A percentile compares a stretch with the other conserved stretches of the same genome.
These are phyloP conservation scores for Tephrocybe sp. DNA, from an alignment of 768 basidiomycete genomes.

Conservation along the genomic window DNA sequence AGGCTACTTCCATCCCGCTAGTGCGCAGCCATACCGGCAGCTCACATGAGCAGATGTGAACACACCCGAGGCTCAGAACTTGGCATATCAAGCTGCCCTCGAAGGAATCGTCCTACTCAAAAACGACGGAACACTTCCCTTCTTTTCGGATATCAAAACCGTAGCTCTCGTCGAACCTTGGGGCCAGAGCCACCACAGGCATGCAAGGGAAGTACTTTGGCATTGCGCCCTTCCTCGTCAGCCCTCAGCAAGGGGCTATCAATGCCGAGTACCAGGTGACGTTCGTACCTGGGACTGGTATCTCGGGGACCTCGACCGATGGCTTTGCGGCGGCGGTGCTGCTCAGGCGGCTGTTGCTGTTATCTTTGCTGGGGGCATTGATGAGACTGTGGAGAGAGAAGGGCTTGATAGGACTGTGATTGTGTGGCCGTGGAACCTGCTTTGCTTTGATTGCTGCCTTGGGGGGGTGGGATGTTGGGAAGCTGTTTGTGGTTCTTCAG, in stretches of 20 bases:
- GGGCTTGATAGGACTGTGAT: constrained; percentile 46
- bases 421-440: constrained; percentile 56
- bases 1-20: constrained; percentile 60
- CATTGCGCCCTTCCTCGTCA: constrained; percentile 54
- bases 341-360: constrained; percentile 49
- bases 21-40: constrained; percentile 49
- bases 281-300: constrained; percentile 42
- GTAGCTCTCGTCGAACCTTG: constrained; percentile 64
- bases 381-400: constrained; percentile 49
- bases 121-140: constrained; percentile 61
- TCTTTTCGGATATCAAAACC: constrained; percentile 43
- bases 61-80: constrained; percentile 41
- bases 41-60: constrained; percentile 50
- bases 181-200: constrained; percentile 52
- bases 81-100: constrained; percentile 51
- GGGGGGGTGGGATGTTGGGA: constrained; percentile 39
- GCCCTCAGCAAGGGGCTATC: constrained; percentile 48
- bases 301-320: constrained; percentile 35
- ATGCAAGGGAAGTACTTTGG: constrained; percentile 64
- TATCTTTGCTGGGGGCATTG: constrained; percentile 56
- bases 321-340: constrained; percentile 50
- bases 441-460: constrained; percentile 47
- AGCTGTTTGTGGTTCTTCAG: constrained; percentile 54
- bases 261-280: constrained; percentile 48
- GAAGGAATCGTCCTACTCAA: constrained; percentile 69